Evolutionary conservation across 2,329 filamentous ascomycete species (phyloP), one percentile per base, ranked within the genome.

Genomic region (Colletotrichum acutatum): DNA sequence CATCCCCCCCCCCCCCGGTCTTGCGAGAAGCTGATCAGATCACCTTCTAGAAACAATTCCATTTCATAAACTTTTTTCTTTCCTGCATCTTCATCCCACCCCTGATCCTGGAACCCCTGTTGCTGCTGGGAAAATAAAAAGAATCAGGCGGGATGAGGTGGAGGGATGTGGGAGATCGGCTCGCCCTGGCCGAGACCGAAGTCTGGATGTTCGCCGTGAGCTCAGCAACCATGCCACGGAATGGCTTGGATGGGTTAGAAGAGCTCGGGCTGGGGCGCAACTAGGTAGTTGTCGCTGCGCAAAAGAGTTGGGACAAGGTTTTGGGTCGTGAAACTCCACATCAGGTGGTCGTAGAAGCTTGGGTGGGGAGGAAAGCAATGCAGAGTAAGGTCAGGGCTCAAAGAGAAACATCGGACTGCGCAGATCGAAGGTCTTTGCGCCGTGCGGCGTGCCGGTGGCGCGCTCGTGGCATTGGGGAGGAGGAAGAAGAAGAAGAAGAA

Each of bases 31-130:
- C 32, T 72, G 66, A 46, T 57, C 54, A 59, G 53, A 59, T 53
- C 52, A 59, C 37, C 69, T 72, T 72, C 66, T 72, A 69, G 69
- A 69, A 69, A 52, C 66, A 53, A 70, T 65, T 56, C 56, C 54
- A 52, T 65, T 65, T 65, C 30, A 32, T 32, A 7, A n/a, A 19
- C 19, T 37, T 34, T 22, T 59, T 65, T 11, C 19, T 9, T 49
- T 49, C 19, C 42, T 22, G 34, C 11, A 46, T 57, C 22, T 60
- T 12, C 19, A 22, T 26, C 52, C 22, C 24, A 56, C 57, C 66
- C 60, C 54, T 72, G 66, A 49, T 46, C 54, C 37, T 24, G 16
- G 28, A 46, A 34, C 59, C 46, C 49, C 28, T 9, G 19, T 46
- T 49, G 34, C 14, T 57, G 46, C 32, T 34, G 32, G 32, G 54